These are phyloP conservation scores for Angomonas desouzai DNA, from an alignment of 208 protist genomes.

Conservation along the genomic window DNA sequence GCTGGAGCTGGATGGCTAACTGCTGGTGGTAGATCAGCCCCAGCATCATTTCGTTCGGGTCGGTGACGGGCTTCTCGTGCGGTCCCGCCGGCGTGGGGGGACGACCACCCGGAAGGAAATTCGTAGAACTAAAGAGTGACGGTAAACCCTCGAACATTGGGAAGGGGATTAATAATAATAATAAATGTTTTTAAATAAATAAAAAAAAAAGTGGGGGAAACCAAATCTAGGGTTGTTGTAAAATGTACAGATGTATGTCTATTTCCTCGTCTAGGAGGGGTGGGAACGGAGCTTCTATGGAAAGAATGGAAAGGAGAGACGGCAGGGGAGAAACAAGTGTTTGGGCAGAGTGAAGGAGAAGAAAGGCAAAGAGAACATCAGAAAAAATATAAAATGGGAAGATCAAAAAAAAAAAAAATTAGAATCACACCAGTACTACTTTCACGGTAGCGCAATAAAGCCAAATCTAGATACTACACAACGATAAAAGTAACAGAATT, in stretches of 20 bases:
- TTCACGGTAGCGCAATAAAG: background rate
- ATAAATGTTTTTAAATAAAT: conserved; percentile 1
- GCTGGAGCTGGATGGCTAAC: conserved; percentile 75
- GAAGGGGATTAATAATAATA: background rate
- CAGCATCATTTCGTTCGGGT: conserved; percentile 73
- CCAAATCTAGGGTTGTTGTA: conserved; percentile 6
- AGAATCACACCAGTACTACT: background rate
- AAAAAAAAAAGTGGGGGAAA: conserved; percentile 16
- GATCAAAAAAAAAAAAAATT: conserved; percentile 1
- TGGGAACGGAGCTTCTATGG: background rate
- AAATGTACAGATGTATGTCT: conserved; percentile 4
- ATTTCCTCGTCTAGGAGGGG: background rate
- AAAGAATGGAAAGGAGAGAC: background rate
- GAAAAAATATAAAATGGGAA: conserved; percentile 3
- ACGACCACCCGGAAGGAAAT: background rate
- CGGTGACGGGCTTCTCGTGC: conserved; percentile 25
- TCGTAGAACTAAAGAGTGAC: background rate
- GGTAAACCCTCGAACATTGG: conserved; percentile 7
- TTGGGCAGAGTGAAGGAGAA: background rate
- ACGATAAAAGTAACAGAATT: background rate
- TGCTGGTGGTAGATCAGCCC: conserved; percentile 80
- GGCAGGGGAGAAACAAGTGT: background rate
- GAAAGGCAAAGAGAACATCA: conserved; percentile 15
- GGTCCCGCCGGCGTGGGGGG: background rate
- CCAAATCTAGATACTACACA: conserved; percentile 8